Percentiles rank a stretch among this genome's conserved stretches.
phyloP scores from a whole-genome alignment of 78 protist species.

The Dictyostelium intermedium region DNA sequence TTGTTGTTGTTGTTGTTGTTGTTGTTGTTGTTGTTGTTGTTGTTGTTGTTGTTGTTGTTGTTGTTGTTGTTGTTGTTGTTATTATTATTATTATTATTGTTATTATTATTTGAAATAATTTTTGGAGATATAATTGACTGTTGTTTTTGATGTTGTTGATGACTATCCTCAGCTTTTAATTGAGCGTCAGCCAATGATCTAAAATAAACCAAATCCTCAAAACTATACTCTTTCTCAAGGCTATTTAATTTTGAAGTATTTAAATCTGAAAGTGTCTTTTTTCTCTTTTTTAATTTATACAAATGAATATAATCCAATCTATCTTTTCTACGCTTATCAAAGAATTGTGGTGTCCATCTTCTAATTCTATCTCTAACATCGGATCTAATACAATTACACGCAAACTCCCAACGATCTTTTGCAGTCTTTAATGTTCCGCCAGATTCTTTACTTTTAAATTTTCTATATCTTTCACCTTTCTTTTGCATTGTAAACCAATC shows the following conservation, averaged over 20 bases:
- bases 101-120: background rate
- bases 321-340: constrained; percentile 48
- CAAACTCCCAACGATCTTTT: constrained; percentile 51
- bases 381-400: background rate
- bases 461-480: constrained; percentile 65
- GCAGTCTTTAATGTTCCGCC: background rate
- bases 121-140: constrained; percentile 9
- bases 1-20: too few relatives aligned
- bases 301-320: constrained; percentile 52
- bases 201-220: constrained; percentile 67
- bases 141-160: background rate
- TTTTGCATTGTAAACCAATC: constrained; percentile 52
- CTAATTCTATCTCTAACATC: constrained; percentile 5
- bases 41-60: background rate
- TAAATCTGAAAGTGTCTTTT: constrained; percentile 21
- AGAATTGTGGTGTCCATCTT: constrained; percentile 9
- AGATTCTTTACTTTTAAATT: constrained; percentile 13
- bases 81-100: background rate
- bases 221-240: constrained; percentile 48
- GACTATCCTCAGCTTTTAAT: constrained; percentile 43
- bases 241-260: background rate
- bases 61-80: background rate
- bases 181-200: constrained; percentile 77
- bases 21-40: too few relatives aligned
- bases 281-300: constrained; percentile 46